A percentile compares a stretch with the other conserved stretches of the same genome.
phyloP scores from a whole-genome alignment of 176 grass and related monocot genomes.

The Aegilops bicornis region DNA sequence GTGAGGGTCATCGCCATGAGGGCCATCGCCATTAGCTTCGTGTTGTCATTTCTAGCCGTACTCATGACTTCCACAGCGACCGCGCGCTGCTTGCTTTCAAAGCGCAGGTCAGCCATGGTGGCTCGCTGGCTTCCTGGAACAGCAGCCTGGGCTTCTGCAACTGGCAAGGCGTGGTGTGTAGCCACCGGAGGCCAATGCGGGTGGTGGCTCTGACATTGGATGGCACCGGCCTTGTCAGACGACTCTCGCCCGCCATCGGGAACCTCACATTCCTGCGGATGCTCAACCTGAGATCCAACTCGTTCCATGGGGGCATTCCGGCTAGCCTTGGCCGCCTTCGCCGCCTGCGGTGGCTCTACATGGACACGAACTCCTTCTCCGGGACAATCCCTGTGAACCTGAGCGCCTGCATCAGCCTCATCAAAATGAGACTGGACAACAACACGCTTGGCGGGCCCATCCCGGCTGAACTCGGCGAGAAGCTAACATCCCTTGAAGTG shows the following conservation, averaged over 20 bases:
- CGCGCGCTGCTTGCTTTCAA: not conserved
- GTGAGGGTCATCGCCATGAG: not conserved
- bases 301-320: not conserved
- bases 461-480: too few relatives aligned
- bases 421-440: too few relatives aligned
- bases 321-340: not conserved
- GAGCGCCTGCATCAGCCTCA: too few relatives aligned
- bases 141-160: not conserved
- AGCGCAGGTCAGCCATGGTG: not conserved
- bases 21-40: not conserved
- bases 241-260: not conserved
- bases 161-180: not conserved
- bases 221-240: not conserved
- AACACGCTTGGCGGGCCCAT: too few relatives aligned
- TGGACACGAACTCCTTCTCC: not conserved
- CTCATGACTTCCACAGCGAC: too few relatives aligned
- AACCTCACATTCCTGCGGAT: not conserved
- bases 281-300: not conserved
- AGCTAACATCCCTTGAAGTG: too few relatives aligned
- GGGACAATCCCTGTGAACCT: too few relatives aligned
- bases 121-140: not conserved
- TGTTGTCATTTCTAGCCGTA: not conserved
- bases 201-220: not conserved
- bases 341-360: not conserved
- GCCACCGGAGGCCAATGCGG: not conserved